These are phyloP conservation scores for Coniochaeta sp. DNA, from an alignment of 2,329 filamentous ascomycete genomes.

Conservation along the genomic window DNA sequence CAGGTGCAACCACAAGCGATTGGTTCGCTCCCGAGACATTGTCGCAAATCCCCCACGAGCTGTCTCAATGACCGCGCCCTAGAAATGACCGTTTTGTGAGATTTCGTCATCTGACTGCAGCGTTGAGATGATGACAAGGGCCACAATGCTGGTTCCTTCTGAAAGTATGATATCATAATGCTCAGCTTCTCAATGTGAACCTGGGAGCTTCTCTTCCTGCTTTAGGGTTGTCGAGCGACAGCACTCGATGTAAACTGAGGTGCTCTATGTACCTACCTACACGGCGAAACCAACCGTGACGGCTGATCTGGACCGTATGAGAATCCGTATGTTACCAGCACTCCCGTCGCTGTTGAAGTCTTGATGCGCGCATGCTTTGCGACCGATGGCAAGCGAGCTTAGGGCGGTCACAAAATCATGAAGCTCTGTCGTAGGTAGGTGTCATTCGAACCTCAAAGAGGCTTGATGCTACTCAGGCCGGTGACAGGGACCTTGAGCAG, in stretches of 20 bases:
- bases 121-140: neutral
- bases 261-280: too few species aligned
- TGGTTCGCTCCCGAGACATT: slow-evolving; percentile 22
- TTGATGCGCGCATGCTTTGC: too few species aligned
- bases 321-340: too few species aligned
- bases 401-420: too few species aligned
- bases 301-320: too few species aligned
- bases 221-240: neutral
- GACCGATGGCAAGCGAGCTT: too few species aligned
- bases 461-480: neutral
- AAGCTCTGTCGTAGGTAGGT: too few species aligned
- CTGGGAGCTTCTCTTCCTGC: neutral
- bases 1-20: slow-evolving; percentile 17
- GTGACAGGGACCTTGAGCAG: neutral
- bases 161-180: neutral
- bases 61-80: neutral
- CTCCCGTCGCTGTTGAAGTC: too few species aligned
- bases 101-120: neutral
- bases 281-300: too few species aligned
- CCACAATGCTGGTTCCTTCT: neutral
- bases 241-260: too few species aligned
- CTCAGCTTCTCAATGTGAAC: neutral
- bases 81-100: neutral
- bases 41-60: slow-evolving; percentile 1
- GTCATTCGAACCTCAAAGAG: neutral